phyloP scores from a whole-genome alignment of 495 filamentous ascomycete genomes.

The Penicillium nucicola region DNA sequence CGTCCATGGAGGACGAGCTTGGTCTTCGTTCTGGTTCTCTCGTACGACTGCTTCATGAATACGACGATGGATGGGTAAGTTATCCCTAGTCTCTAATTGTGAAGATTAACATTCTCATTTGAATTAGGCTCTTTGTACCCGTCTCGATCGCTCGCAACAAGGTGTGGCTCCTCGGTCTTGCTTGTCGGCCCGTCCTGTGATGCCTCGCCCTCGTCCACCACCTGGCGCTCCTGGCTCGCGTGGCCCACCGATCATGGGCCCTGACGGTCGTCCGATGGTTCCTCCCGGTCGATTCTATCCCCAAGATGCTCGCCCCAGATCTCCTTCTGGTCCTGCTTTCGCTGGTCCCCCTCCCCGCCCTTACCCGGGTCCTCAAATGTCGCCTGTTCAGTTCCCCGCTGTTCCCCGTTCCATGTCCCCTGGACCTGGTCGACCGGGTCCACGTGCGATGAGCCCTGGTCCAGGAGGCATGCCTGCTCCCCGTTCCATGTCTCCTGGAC shows the following conservation, averaged over 20 bases:
- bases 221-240: slow-evolving; percentile 45
- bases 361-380: slow-evolving; percentile 24
- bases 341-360: slow-evolving; percentile 31
- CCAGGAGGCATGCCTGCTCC: slow-evolving; percentile 11
- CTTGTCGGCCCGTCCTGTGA: slow-evolving; percentile 86
- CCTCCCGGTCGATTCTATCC: slow-evolving; percentile 39
- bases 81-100: not conserved
- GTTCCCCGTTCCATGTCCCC: too few species aligned
- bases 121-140: slow-evolving; percentile 77
- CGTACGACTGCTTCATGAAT: slow-evolving; percentile 87
- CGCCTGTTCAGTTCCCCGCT: slow-evolving; percentile 21
- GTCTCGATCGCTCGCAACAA: slow-evolving; percentile 84
- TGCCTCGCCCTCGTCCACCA: slow-evolving; percentile 67
- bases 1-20: slow-evolving; percentile 89
- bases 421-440: not conserved
- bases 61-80: slow-evolving; percentile 97
- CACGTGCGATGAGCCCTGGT: slow-evolving; percentile 12
- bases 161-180: slow-evolving; percentile 93
- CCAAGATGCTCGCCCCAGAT: slow-evolving; percentile 36
- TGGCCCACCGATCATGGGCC: slow-evolving; percentile 49
- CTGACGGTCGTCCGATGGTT: slow-evolving; percentile 45
- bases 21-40: slow-evolving; percentile 74
- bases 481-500: slow-evolving; percentile 29
- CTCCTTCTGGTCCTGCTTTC: slow-evolving; percentile 29
- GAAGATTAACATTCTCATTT: slow-evolving; percentile 25